These are phyloP conservation scores for Aurinia saxatilis DNA, from an alignment of 345 rosid genomes.

Conservation along the genomic window DNA sequence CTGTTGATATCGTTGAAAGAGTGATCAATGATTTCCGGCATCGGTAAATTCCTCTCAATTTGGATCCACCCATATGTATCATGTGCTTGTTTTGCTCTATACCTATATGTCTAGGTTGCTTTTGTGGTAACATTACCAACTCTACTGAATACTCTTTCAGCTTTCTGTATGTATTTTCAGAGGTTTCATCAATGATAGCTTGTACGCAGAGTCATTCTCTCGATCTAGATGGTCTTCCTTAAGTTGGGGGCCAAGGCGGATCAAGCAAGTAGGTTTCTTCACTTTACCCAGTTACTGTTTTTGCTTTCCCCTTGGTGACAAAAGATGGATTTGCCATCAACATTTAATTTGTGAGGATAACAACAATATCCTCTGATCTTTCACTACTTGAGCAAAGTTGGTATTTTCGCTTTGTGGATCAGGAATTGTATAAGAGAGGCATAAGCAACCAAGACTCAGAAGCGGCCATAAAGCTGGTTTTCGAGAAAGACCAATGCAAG, in stretches of 20 bases:
- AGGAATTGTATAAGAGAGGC: slow-evolving; percentile 72
- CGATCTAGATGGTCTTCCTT: slow-evolving; percentile 80
- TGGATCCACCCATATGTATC: not conserved
- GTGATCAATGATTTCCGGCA: slow-evolving; percentile 47
- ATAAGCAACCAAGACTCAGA: slow-evolving; percentile 44
- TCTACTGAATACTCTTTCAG: not conserved
- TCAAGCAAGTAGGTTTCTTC: slow-evolving; percentile 60
- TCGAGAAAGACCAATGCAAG: slow-evolving; percentile 32
- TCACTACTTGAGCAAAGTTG: not conserved
- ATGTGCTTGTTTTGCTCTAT: not conserved
- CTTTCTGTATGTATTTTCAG: slow-evolving; percentile 27
- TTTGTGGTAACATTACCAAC: not conserved
- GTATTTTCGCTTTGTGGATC: slow-evolving; percentile 7
- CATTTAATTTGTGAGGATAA: not conserved
- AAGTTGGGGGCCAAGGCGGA: slow-evolving; percentile 85
- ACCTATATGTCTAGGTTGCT: not conserved
- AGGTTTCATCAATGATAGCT: slow-evolving; percentile 69
- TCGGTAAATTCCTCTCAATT: slow-evolving; percentile 34
- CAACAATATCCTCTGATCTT: not conserved
- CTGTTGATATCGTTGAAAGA: slow-evolving; percentile 36
- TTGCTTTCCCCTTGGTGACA: not conserved
- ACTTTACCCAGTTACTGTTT: not conserved
- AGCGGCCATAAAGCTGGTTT: slow-evolving; percentile 63
- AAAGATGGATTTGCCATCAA: not conserved
- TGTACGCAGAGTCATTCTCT: slow-evolving; percentile 67